These are phyloP conservation scores for Vaccinium vitisidaea DNA, from an alignment of 148 eudicot species.

Conservation along the genomic window DNA sequence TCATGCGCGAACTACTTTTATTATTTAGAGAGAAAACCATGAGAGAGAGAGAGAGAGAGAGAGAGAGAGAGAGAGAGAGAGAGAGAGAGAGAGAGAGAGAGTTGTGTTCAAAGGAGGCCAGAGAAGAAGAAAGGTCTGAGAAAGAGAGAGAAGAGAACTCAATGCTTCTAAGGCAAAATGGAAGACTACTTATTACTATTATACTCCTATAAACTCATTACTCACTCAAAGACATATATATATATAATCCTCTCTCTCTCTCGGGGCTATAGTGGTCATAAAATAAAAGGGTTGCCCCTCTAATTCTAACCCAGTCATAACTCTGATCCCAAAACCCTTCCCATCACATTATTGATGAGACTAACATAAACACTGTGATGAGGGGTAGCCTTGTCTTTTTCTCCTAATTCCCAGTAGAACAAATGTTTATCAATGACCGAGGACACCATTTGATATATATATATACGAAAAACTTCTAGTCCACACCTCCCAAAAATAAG, in stretches of 20 bases:
- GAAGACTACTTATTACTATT: background rate
- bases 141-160: conserved; percentile 26
- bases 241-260: conserved; percentile 29
- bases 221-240: conserved; percentile 8
- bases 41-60: conserved; percentile 20
- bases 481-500: too few relatives aligned
- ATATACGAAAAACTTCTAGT: too few relatives aligned
- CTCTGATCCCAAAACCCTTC: conserved; percentile 35
- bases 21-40: background rate
- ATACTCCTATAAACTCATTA: background rate
- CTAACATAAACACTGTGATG: background rate
- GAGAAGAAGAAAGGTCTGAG: conserved; percentile 31
- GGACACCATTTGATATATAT: background rate
- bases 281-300: conserved; percentile 25
- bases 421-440: background rate
- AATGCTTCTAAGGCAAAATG: conserved; percentile 45
- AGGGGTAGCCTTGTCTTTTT: conserved; percentile 22
- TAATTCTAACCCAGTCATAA: conserved; percentile 24
- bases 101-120: background rate
- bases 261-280: conserved; percentile 12
- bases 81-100: too few relatives aligned
- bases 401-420: background rate
- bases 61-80: too few relatives aligned
- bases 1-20: conserved; percentile 32
- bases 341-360: conserved; percentile 9